These are phyloP conservation scores for Schizophyllum amplum DNA, from an alignment of 1,284 basidiomycete genomes.

Conservation along the genomic window DNA sequence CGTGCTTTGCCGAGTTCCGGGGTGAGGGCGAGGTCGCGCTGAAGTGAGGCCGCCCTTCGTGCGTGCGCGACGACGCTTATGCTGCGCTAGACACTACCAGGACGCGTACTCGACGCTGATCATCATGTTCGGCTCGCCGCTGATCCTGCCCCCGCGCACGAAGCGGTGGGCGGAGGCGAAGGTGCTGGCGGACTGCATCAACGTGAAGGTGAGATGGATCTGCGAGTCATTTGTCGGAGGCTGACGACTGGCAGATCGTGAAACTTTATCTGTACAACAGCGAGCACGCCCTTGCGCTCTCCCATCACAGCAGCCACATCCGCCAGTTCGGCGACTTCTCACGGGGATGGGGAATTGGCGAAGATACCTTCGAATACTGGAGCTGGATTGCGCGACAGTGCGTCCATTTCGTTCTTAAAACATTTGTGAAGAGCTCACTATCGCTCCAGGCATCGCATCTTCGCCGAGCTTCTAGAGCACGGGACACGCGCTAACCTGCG, in stretches of 20 bases:
- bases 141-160: conserved; percentile 82
- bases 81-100: conserved; percentile 69
- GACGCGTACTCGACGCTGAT: conserved; percentile 79
- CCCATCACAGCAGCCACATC: conserved; percentile 79
- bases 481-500: conserved; percentile 62
- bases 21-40: conserved; percentile 86
- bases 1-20: conserved; percentile 89
- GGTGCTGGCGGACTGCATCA: conserved; percentile 88
- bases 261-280: conserved; percentile 87
- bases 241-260: conserved; percentile 56
- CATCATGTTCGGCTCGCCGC: conserved; percentile 83
- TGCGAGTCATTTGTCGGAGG: too few relatives aligned
- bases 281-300: conserved; percentile 69
- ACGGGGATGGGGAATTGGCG: conserved; percentile 93
- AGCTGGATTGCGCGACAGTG: conserved; percentile 92
- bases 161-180: conserved; percentile 99
- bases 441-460: conserved; percentile 62
- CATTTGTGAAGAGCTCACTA: not conserved
- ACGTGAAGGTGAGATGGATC: conserved; percentile 71
- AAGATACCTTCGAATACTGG: conserved; percentile 96
- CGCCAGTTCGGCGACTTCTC: conserved; percentile 84
- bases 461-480: conserved; percentile 83
- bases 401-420: conserved; percentile 22
- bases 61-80: conserved; percentile 3
- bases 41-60: conserved; percentile 42